A percentile compares a stretch with the other conserved stretches of the same genome.
These are phyloP conservation scores for Aphanocladium album DNA, from an alignment of 2,329 filamentous ascomycete species.

Conservation along the genomic window DNA sequence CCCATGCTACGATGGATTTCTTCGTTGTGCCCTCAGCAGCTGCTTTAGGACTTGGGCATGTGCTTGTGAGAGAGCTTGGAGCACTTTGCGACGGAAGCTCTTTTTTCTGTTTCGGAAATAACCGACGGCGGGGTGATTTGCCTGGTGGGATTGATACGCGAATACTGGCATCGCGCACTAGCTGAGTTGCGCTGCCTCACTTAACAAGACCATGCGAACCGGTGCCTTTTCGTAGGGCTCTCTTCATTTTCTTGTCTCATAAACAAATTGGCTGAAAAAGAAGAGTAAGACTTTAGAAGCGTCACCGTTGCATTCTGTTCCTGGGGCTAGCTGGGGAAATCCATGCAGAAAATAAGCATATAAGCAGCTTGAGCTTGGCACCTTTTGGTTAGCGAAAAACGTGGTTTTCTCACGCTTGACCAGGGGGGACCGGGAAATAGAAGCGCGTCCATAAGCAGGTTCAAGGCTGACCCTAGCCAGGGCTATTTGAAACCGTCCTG, in stretches of 20 bases:
- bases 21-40: not conserved
- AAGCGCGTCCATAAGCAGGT: not conserved
- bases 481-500: not conserved
- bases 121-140: not conserved
- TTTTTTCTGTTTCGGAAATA: not conserved
- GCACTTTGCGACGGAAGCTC: not conserved
- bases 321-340: not conserved
- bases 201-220: not conserved
- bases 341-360: not conserved
- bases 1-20: not conserved
- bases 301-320: not conserved
- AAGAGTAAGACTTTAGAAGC: not conserved
- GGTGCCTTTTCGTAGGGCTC: not conserved
- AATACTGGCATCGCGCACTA: not conserved
- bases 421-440: not conserved
- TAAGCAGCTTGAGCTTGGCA: not conserved
- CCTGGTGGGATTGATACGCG: not conserved
- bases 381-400: not conserved
- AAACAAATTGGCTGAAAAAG: no score
- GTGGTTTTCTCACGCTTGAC: not conserved
- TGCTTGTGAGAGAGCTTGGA: conserved; percentile 1
- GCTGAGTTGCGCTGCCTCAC: not conserved
- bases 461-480: not conserved
- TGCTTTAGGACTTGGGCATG: conserved; percentile 4
- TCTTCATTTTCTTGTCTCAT: no score